These are phyloP conservation scores for Cucumis sativus DNA, from an alignment of 306 rosid species.

Conservation along the genomic window Cucumber_9930_V3 NC_026658.2:18651501-18652000, in stretches of 20 bases:
- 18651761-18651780: background rate
- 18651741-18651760: background rate
- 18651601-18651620: slow-evolving; percentile 6
- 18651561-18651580: background rate
- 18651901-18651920: background rate
- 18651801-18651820: background rate
- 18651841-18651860: background rate
- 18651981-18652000: slow-evolving; percentile 68
- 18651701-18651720: background rate
- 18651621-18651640: background rate
- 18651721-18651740: background rate
- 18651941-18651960: slow-evolving; percentile 46
- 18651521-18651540: background rate
- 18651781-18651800: background rate
- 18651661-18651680: background rate
- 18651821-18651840: background rate
- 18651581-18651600: background rate
- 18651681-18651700: background rate
- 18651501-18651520: background rate
- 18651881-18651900: background rate
- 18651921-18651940: slow-evolving; percentile 56
- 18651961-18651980: slow-evolving; percentile 87
- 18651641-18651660: background rate
- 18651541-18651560: background rate
- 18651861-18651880: background rate